Percentiles rank a stretch among this genome's conserved stretches.
These are phyloP conservation scores for Ophiostoma ulmi DNA, from an alignment of 2,329 filamentous ascomycete species.

Conservation along the genomic window DNA sequence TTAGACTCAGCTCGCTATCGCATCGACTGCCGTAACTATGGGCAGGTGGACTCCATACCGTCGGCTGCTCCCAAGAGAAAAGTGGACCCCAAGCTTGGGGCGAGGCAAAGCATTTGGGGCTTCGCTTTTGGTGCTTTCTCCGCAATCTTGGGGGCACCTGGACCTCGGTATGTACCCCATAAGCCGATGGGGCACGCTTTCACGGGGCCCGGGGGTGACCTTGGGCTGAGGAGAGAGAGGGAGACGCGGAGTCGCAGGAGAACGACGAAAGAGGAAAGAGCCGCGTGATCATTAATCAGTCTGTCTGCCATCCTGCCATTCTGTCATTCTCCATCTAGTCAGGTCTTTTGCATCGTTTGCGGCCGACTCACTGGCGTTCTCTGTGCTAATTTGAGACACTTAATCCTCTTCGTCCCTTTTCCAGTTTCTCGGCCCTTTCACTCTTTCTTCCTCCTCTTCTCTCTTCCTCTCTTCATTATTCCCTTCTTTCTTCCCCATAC, in stretches of 20 bases:
- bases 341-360: not conserved
- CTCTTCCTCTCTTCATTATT: not conserved
- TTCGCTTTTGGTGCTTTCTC: conserved; percentile 11
- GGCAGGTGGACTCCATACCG: not conserved
- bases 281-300: not conserved
- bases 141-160: conserved; percentile 20
- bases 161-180: conserved; percentile 23
- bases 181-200: conserved; percentile 19
- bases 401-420: not conserved
- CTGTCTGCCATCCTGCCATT: not conserved
- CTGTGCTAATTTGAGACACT: conserved; percentile 15
- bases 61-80: not conserved
- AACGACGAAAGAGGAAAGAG: not conserved
- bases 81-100: not conserved
- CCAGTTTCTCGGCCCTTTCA: not conserved
- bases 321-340: not conserved
- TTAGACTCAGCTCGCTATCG: not conserved
- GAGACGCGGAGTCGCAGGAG: not conserved
- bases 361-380: not conserved
- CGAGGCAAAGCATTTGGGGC: not conserved
- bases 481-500: not conserved
- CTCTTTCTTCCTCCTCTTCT: conserved; percentile 2
- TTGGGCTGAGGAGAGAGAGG: not conserved
- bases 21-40: conserved; percentile 1
- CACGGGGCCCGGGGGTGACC: conserved; percentile 13